Conservation (phyloP, 495 filamentous ascomycete species). For the Aspergillus ostianus region DNA sequence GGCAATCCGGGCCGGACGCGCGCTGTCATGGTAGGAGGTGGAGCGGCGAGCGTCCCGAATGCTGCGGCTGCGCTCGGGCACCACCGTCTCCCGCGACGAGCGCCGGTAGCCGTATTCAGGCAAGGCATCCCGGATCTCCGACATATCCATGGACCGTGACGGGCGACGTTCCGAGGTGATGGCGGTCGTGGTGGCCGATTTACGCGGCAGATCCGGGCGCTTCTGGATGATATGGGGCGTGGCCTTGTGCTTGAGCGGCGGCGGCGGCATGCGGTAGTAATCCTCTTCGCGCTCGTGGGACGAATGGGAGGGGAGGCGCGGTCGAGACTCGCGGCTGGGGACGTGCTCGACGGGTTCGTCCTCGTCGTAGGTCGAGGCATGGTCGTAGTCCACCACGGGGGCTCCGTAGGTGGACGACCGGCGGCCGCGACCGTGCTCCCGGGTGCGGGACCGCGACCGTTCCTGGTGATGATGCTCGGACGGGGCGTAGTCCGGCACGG, state of each 20-base stretch:
- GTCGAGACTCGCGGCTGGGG: constrained; percentile 24
- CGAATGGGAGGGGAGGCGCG: constrained; percentile 23
- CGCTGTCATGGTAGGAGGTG: constrained; percentile 33
- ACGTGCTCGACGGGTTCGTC: constrained; percentile 25
- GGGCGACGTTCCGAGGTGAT: constrained; percentile 31
- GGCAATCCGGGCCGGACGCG: constrained; percentile 30
- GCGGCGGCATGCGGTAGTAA: constrained; percentile 45
- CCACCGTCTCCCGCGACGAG: constrained; percentile 26
- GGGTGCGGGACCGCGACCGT: constrained; percentile 33
- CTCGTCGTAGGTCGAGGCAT: constrained; percentile 30
- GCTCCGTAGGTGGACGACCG: constrained; percentile 36
- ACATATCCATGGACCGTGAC: constrained; percentile 35
- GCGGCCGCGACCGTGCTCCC: constrained; percentile 31
- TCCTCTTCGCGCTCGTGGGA: constrained; percentile 40
- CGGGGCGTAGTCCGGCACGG: constrained; percentile 13
- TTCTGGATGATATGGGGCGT: constrained; percentile 40
- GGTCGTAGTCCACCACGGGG: constrained; percentile 29
- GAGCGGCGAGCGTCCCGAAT: constrained; percentile 28
- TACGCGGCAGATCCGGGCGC: constrained; percentile 31
- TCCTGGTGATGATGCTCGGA: constrained; percentile 29
- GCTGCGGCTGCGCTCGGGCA: constrained; percentile 39
- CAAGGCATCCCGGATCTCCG: constrained; percentile 32
- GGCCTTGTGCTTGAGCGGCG: constrained; percentile 32
- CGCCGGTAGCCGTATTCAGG: constrained; percentile 32
- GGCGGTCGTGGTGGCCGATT: constrained; percentile 25